Percentiles rank a stretch among this genome's conserved stretches.
Evolutionary conservation across 2,329 filamentous ascomycete genomes (phyloP).

Genomic region (Fusarium nurragi): DNA sequence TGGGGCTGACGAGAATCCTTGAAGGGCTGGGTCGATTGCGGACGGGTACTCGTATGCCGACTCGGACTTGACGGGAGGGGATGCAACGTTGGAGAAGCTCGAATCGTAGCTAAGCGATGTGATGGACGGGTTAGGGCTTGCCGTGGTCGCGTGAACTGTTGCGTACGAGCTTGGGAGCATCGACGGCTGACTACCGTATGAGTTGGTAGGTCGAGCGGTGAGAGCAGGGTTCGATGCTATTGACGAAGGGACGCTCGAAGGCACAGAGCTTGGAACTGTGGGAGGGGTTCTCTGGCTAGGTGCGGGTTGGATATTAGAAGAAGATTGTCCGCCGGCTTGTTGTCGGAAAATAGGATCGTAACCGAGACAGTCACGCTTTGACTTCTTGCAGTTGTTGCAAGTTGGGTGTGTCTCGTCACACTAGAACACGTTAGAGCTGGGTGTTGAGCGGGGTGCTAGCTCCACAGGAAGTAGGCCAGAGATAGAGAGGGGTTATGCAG

Average conservation of each 20-base stretch:
- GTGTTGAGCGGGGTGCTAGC: constrained; percentile 30
- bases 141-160: constrained; percentile 47
- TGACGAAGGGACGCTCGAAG: constrained; percentile 42
- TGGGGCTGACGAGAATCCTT: constrained; percentile 49
- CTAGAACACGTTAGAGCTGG: constrained; percentile 52
- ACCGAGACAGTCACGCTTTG: constrained; percentile 84
- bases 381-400: constrained; percentile 90
- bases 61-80: constrained; percentile 51
- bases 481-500: constrained; percentile 24
- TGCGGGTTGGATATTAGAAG: constrained; percentile 60
- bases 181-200: constrained; percentile 58
- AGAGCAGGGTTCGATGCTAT: constrained; percentile 39
- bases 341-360: constrained; percentile 90
- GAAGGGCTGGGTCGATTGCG: constrained; percentile 74
- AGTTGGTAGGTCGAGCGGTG: constrained; percentile 48
- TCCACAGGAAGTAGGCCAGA: constrained; percentile 29
- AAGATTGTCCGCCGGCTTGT: constrained; percentile 76
- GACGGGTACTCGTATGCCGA: constrained; percentile 64
- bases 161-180: constrained; percentile 57
- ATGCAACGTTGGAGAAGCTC: constrained; percentile 46
- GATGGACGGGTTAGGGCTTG: constrained; percentile 47
- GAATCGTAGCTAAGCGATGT: constrained; percentile 49
- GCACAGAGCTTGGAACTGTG: constrained; percentile 45
- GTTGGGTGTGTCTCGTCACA: constrained; percentile 96
- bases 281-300: constrained; percentile 48